Conservation (phyloP, 2,329 filamentous ascomycete genomes). For the Alternaria novae-zelandiae region DNA sequence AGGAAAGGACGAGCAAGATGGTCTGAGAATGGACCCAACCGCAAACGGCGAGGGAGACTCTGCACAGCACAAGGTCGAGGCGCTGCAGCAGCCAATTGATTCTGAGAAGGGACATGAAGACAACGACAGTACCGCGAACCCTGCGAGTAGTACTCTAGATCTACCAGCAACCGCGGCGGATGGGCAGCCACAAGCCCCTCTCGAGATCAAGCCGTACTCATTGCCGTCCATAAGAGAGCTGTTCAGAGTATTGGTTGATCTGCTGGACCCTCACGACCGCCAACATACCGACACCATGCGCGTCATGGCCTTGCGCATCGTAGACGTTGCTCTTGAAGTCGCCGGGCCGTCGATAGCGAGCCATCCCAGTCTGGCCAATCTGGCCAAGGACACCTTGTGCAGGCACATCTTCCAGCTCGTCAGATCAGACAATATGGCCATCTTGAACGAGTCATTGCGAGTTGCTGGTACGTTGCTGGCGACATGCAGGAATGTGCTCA, state of each 20-base stretch:
- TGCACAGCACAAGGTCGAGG: constrained; percentile 44
- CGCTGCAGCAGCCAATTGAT: constrained; percentile 38
- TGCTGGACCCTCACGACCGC: constrained; percentile 89
- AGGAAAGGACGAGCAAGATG: constrained; percentile 67
- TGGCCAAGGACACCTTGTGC: constrained; percentile 93
- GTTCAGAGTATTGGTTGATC: constrained; percentile 90
- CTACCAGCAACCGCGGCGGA: constrained; percentile 48
- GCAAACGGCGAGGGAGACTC: constrained; percentile 67
- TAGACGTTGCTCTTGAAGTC: constrained; percentile 95
- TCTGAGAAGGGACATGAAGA: constrained; percentile 46
- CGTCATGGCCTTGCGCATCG: constrained; percentile 95
- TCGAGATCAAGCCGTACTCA: constrained; percentile 83
- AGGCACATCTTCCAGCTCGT: constrained; percentile 95
- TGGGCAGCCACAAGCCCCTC: constrained; percentile 54
- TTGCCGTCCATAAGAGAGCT: constrained; percentile 93
- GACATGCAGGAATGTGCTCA: constrained; percentile 87
- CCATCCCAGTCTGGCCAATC: constrained; percentile 82
- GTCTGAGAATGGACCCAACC: constrained; percentile 82
- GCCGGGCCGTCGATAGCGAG: constrained; percentile 93
- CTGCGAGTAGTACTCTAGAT: constrained; percentile 53
- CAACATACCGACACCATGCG: constrained; percentile 94
- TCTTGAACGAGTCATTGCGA: constrained; percentile 89
- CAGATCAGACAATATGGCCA: constrained; percentile 92
- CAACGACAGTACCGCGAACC: constrained; percentile 46
- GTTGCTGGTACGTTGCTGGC: constrained; percentile 90